Evolutionary conservation across 2,329 filamentous ascomycete genomes (phyloP).

Genomic region (Escovopsis sp.): DNA sequence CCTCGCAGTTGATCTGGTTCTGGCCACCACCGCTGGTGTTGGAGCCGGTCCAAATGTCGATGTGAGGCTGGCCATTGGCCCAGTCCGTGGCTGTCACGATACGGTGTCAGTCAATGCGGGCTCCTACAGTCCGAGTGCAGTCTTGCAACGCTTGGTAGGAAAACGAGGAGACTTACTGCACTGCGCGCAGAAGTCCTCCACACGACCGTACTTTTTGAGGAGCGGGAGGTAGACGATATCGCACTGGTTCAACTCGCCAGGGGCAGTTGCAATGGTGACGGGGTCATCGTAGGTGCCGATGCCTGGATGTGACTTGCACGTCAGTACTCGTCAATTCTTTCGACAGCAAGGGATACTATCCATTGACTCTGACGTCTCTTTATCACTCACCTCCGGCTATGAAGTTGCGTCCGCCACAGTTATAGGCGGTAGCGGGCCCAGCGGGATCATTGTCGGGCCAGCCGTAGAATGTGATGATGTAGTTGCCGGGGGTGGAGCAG

Average conservation of each 20-base stretch:
- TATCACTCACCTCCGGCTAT: slow-evolving; percentile 4
- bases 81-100: slow-evolving; percentile 3
- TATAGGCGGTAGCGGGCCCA: slow-evolving; percentile 7
- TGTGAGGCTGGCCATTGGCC: slow-evolving; percentile 8
- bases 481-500: slow-evolving; percentile 9
- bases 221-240: slow-evolving; percentile 10
- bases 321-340: no score
- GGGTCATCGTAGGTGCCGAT: slow-evolving; percentile 9
- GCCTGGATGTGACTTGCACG: no score
- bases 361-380: no score
- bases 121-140: no score
- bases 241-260: slow-evolving; percentile 9
- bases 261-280: slow-evolving; percentile 9
- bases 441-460: slow-evolving; percentile 9
- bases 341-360: no score
- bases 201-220: slow-evolving; percentile 10
- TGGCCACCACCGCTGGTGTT: slow-evolving; percentile 7
- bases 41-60: slow-evolving; percentile 11
- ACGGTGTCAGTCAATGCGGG: no score
- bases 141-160: no score
- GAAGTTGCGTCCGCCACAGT: slow-evolving; percentile 8
- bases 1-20: slow-evolving; percentile 10
- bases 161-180: slow-evolving; percentile 5
- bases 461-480: slow-evolving; percentile 9
- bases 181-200: slow-evolving; percentile 8